These are phyloP conservation scores for Colletotrichum tanaceti DNA, from an alignment of 2,329 filamentous ascomycete species.

Conservation along the genomic window DNA sequence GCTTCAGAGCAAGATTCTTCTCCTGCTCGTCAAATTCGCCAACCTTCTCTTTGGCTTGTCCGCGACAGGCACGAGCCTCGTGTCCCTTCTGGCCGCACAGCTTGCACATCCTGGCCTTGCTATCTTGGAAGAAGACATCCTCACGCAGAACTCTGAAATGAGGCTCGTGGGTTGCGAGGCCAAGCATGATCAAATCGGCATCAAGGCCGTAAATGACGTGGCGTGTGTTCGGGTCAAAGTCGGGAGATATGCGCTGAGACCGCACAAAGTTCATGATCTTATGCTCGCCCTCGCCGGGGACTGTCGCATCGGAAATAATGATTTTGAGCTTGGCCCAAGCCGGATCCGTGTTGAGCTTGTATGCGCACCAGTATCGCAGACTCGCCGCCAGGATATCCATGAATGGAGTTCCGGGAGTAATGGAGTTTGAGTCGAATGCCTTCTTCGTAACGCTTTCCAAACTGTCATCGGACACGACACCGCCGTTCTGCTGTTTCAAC, in stretches of 20 bases:
- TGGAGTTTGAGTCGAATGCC: constrained; percentile 88
- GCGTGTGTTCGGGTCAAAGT: constrained; percentile 95
- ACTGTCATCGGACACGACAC: constrained; percentile 70
- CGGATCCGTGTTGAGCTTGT: constrained; percentile 97
- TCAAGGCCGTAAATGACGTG: constrained; percentile 99
- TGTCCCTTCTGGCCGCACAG: constrained; percentile 95
- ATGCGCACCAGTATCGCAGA: constrained; percentile 95
- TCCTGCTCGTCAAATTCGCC: constrained; percentile 87
- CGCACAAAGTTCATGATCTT: constrained; percentile 99
- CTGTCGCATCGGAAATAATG: constrained; percentile 97
- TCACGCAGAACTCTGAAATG: constrained; percentile 96
- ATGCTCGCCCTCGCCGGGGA: constrained; percentile 97
- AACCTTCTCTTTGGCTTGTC: constrained; percentile 80
- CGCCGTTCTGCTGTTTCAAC: constrained; percentile 81
- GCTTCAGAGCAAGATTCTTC: constrained; percentile 77
- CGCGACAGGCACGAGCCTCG: constrained; percentile 85
- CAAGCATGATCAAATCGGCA: constrained; percentile 98
- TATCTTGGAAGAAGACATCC: constrained; percentile 94
- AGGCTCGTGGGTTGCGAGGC: constrained; percentile 95
- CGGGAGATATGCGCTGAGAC: constrained; percentile 88
- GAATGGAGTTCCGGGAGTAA: constrained; percentile 97
- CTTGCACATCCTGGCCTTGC: constrained; percentile 83
- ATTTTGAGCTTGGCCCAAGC: constrained; percentile 96
- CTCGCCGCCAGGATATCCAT: constrained; percentile 95
- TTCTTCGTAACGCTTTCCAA: constrained; percentile 78